A percentile compares a stretch with the other conserved stretches of the same genome.
These are phyloP conservation scores for Scheffersomyces quercinus DNA, from an alignment of 1,139 yeast genomes.

Conservation along the genomic window DNA sequence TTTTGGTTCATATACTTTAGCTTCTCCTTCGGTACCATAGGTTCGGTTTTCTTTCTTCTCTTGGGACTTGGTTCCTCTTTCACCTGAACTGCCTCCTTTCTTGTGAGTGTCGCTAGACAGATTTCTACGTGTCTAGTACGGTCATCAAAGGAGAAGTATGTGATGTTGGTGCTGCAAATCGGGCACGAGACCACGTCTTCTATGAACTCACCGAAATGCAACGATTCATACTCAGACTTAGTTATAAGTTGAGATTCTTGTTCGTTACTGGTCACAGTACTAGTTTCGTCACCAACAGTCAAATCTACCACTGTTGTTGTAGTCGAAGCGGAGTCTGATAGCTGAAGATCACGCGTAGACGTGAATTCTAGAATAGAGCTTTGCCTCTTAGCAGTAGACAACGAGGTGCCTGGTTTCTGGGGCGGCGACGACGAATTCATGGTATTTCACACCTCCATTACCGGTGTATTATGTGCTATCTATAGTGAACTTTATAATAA, in stretches of 20 bases:
- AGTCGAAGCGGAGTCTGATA: too few relatives aligned
- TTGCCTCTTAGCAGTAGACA: not conserved
- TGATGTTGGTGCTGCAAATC: conserved; percentile 42
- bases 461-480: too few relatives aligned
- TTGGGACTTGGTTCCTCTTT: conserved; percentile 5
- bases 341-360: not conserved
- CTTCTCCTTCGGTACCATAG: conserved; percentile 2
- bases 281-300: not conserved
- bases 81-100: not conserved
- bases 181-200: conserved; percentile 42
- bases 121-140: conserved; percentile 61
- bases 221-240: not conserved
- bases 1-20: conserved; percentile 4
- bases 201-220: not conserved
- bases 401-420: too few relatives aligned
- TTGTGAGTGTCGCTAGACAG: conserved; percentile 31
- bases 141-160: conserved; percentile 34
- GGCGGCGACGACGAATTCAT: too few relatives aligned
- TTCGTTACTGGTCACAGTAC: too few relatives aligned
- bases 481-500: too few relatives aligned
- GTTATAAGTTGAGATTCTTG: too few relatives aligned
- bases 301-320: not conserved
- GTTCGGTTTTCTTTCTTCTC: conserved; percentile 7
- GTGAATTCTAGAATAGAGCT: not conserved
- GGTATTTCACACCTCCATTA: too few relatives aligned